Conservation (phyloP, 768 basidiomycete species). For the Pleurotus salmoneostramineus region DNA sequence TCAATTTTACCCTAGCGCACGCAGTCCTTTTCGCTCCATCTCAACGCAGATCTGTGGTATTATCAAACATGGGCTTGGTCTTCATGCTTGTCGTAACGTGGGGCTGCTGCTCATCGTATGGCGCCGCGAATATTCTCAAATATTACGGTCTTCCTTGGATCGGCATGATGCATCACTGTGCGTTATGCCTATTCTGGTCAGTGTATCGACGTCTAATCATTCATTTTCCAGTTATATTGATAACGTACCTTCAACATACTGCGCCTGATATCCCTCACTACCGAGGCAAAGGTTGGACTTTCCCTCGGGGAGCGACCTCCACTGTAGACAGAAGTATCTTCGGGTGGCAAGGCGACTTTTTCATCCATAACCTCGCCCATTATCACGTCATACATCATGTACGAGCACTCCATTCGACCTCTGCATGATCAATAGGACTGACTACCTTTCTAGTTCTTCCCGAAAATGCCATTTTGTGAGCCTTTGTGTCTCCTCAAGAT, state of each 20-base stretch:
- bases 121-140: no score
- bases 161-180: not conserved
- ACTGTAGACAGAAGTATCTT: slow-evolving; percentile 53
- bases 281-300: slow-evolving; percentile 45
- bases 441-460: no score
- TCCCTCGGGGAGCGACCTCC: slow-evolving; percentile 52
- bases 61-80: no score
- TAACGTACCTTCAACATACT: slow-evolving; percentile 62
- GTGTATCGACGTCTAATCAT: no score
- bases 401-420: no score
- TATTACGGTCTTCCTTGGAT: no score
- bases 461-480: slow-evolving; percentile 54
- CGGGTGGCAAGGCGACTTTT: slow-evolving; percentile 16
- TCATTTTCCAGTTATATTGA: no score
- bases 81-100: no score
- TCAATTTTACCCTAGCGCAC: not conserved
- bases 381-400: slow-evolving; percentile 58
- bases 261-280: slow-evolving; percentile 59
- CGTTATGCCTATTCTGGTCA: slow-evolving; percentile 16
- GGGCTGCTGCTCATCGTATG: no score
- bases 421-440: no score
- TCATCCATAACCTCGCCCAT: slow-evolving; percentile 31
- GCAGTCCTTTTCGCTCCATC: not conserved
- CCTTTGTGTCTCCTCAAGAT: not conserved
- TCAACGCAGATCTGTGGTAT: not conserved